A percentile compares a stretch with the other conserved stretches of the same genome.
Conservation (phyloP, 768 basidiomycete species). For the Lyophyllum decastes region DNA sequence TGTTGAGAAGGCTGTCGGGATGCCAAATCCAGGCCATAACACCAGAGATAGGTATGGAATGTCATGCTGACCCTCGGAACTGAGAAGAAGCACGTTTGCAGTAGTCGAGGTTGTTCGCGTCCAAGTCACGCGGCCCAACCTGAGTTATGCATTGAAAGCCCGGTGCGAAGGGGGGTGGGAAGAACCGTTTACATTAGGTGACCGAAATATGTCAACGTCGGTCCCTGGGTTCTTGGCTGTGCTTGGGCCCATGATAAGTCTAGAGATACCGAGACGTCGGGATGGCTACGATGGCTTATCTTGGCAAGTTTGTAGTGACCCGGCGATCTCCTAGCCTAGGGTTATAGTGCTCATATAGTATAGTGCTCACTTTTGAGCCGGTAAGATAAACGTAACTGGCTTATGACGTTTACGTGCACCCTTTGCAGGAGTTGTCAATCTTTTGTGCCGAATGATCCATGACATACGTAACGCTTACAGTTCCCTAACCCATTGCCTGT, state of each 20-base stretch:
- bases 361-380: too few species aligned
- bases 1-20: not conserved
- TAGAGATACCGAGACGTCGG: not conserved
- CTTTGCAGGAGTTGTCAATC: not conserved
- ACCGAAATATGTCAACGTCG: not conserved
- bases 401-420: not conserved
- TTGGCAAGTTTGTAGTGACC: not conserved
- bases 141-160: not conserved
- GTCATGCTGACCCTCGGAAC: not conserved
- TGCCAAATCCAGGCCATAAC: not conserved
- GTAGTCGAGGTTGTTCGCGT: not conserved
- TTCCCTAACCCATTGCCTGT: too few species aligned
- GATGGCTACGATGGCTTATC: not conserved
- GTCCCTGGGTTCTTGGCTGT: not conserved
- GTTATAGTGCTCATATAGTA: too few species aligned
- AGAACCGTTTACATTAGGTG: not conserved
- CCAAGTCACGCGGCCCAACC: not conserved
- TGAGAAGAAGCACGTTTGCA: not conserved
- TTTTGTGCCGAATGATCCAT: not conserved
- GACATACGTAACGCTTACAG: not conserved
- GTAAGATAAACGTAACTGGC: too few species aligned
- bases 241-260: not conserved
- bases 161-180: not conserved
- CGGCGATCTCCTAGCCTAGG: not conserved
- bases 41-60: not conserved